Conservation (phyloP, 2,329 filamentous ascomycete genomes). For the Aspergillus alliaceus region DNA sequence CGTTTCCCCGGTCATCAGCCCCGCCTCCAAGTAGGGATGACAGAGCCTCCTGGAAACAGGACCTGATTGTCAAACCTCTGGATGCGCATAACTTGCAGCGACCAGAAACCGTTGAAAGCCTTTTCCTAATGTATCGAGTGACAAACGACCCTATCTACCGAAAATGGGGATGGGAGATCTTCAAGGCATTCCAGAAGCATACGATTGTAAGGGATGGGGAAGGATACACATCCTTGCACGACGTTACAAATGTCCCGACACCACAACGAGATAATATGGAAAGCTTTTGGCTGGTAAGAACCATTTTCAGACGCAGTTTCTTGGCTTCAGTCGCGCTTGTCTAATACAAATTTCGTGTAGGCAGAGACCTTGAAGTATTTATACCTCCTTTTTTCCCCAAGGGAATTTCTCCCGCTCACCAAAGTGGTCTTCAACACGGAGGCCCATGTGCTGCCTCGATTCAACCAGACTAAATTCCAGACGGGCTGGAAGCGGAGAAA, state of each 20-base stretch:
- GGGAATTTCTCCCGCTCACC: constrained; percentile 76
- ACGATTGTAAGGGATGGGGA: constrained; percentile 66
- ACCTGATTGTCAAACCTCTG: constrained; percentile 72
- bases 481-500: constrained; percentile 6
- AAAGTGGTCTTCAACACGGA: constrained; percentile 91
- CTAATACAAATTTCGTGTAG: constrained; percentile 2
- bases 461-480: constrained; percentile 4
- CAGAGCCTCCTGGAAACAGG: constrained; percentile 63
- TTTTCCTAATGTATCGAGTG: constrained; percentile 97
- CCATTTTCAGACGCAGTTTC: neutral
- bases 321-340: neutral
- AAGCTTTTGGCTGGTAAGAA: constrained; percentile 80
- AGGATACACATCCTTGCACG: constrained; percentile 75
- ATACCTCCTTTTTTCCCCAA: constrained; percentile 82
- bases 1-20: constrained; percentile 17
- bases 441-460: constrained; percentile 60
- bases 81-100: constrained; percentile 89
- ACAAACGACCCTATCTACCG: constrained; percentile 83
- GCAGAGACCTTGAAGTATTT: constrained; percentile 93
- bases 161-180: constrained; percentile 97
- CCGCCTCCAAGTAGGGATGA: constrained; percentile 12
- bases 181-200: constrained; percentile 80
- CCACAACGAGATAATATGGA: constrained; percentile 84
- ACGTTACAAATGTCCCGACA: constrained; percentile 71
- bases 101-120: constrained; percentile 85